Evolutionary conservation across 371 early-diverging fungal genomes (phyloP).

Genomic region (Parasitella parasitica): DNA sequence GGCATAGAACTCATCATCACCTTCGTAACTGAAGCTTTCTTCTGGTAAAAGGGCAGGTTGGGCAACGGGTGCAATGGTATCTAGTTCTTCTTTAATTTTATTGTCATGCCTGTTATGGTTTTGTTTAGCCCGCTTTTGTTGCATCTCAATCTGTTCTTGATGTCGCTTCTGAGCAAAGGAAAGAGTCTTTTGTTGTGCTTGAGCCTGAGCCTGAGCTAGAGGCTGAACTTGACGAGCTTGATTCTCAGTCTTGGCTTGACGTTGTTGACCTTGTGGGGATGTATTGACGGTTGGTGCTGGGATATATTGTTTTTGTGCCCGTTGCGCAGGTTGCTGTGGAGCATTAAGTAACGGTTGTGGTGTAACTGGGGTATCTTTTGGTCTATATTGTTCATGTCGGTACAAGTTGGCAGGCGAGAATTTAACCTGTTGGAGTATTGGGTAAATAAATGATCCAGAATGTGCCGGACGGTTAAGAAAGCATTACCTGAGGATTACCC

Average conservation of each 20-base stretch:
- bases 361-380: background rate
- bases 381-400: slow-evolving; percentile 25
- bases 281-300: no score
- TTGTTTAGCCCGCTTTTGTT: background rate
- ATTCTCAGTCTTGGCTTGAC: no score
- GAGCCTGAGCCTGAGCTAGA: background rate
- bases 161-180: background rate
- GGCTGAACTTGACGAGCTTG: background rate
- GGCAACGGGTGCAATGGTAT: background rate
- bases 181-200: no score
- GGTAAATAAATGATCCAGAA: background rate
- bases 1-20: background rate
- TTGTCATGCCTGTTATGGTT: background rate
- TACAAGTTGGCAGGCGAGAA: slow-evolving; percentile 24
- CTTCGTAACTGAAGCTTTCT: slow-evolving; percentile 21
- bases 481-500: slow-evolving; percentile 31
- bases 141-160: background rate
- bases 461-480: background rate
- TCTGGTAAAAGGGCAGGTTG: slow-evolving; percentile 5
- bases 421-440: slow-evolving; percentile 11
- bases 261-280: background rate
- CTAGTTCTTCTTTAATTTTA: background rate
- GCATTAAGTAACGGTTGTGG: no score
- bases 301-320: background rate
- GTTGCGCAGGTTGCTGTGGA: background rate